A percentile compares a stretch with the other conserved stretches of the same genome.
These are phyloP conservation scores for Vicia faba DNA, from an alignment of 306 rosid species.

Conservation along the genomic window DNA sequence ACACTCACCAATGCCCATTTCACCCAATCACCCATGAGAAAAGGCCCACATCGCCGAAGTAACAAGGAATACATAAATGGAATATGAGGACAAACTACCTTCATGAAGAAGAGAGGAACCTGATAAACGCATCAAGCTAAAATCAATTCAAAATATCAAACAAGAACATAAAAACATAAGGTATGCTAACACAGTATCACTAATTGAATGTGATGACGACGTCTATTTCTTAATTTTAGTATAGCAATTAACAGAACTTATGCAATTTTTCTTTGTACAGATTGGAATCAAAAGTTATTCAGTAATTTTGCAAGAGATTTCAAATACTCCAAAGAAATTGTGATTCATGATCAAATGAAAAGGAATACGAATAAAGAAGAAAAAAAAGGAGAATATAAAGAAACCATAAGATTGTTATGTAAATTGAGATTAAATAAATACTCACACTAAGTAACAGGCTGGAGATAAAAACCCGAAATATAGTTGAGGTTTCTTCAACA, in stretches of 20 bases:
- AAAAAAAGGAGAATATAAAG: background rate
- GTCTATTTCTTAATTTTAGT: background rate
- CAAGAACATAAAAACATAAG: conserved; percentile 17
- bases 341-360: conserved; percentile 16
- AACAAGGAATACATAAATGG: conserved; percentile 73
- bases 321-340: conserved; percentile 5
- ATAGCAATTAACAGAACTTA: background rate
- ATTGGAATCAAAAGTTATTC: background rate
- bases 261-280: background rate
- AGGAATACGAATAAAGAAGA: conserved; percentile 16
- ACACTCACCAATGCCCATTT: conserved; percentile 88
- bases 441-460: conserved; percentile 92
- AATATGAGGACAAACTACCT: conserved; percentile 89
- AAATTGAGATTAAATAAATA: conserved; percentile 32
- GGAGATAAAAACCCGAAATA: conserved; percentile 78
- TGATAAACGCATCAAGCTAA: conserved; percentile 48
- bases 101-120: conserved; percentile 79
- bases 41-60: conserved; percentile 90
- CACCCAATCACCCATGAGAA: conserved; percentile 86
- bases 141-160: conserved; percentile 27
- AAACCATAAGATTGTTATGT: conserved; percentile 18
- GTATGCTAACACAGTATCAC: conserved; percentile 11
- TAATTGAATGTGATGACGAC: background rate
- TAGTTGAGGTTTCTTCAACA: conserved; percentile 61
- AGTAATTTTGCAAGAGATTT: conserved; percentile 19